These are phyloP conservation scores for Suillus subalutaceus DNA, from an alignment of 768 basidiomycete genomes.

Conservation along the genomic window DNA sequence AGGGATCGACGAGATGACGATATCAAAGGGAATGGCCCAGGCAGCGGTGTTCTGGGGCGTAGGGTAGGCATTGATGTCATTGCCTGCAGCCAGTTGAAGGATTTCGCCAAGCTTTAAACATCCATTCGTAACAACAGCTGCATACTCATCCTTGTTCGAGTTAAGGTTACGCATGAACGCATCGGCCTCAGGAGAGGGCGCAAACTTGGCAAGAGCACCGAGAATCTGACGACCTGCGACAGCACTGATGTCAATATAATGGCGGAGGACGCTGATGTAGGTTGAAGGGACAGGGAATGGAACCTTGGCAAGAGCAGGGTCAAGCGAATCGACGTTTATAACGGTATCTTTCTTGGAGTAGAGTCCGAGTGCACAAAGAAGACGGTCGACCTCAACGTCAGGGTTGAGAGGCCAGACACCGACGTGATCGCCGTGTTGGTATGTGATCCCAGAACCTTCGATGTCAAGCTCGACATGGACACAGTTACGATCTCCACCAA, in stretches of 20 bases:
- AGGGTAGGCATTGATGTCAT: constrained; percentile 61
- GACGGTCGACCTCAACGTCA: constrained; percentile 86
- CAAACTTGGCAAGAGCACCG: constrained; percentile 83
- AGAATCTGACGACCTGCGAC: constrained; percentile 94
- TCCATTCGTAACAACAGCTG: constrained; percentile 71
- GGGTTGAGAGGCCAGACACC: constrained; percentile 98
- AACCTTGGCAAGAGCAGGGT: constrained; percentile 96
- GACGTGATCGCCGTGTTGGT: constrained; percentile 98
- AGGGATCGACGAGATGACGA: constrained; percentile 90
- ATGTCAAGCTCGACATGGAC: constrained; percentile 93
- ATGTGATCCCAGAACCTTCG: constrained; percentile 95
- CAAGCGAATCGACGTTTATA: constrained; percentile 94
- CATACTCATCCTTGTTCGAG: constrained; percentile 86
- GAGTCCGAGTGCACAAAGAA: constrained; percentile 85
- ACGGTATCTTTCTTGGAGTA: constrained; percentile 78
- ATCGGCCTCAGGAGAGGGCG: constrained; percentile 79
- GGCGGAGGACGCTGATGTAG: constrained; percentile 88
- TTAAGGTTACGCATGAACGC: constrained; percentile 75
- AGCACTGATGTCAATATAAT: constrained; percentile 97
- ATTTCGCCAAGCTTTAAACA: constrained; percentile 94
- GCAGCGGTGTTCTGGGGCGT: constrained; percentile 74
- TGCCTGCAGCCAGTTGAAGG: constrained; percentile 86
- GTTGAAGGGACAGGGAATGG: constrained; percentile 98
- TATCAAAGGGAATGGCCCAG: constrained; percentile 96
- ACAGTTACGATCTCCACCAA: constrained; percentile 81